Conservation (phyloP, 345 rosid genomes). For the Citrus mangshanensis region DNA sequence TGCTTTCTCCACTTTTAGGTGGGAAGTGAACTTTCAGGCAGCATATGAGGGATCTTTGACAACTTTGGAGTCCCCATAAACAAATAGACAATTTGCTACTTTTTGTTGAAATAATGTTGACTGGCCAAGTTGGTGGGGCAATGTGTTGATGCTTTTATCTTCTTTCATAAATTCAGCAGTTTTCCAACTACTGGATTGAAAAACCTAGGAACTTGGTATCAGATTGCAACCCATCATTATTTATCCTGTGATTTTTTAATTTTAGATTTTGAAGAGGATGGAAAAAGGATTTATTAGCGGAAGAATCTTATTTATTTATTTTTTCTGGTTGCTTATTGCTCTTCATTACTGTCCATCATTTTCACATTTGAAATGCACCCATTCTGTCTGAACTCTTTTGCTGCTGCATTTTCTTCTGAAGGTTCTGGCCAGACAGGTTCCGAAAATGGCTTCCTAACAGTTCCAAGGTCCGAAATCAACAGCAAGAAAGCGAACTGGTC, state of each 20-base stretch:
- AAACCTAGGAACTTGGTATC: neutral
- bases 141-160: neutral
- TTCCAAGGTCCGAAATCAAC: conserved; percentile 43
- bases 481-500: conserved; percentile 68
- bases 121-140: neutral
- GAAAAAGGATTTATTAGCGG: neutral
- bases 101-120: neutral
- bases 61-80: neutral
- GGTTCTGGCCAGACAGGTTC: conserved; percentile 74
- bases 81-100: too few relatives aligned
- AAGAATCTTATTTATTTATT: neutral
- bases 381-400: neutral
- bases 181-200: neutral
- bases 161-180: neutral
- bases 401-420: conserved; percentile 23
- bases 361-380: neutral
- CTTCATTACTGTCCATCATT: neutral
- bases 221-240: neutral
- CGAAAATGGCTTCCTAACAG: conserved; percentile 57
- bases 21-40: neutral
- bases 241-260: neutral
- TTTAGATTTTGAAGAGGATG: neutral
- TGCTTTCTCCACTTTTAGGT: neutral
- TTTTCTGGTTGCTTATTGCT: neutral
- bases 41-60: neutral